phyloP scores from a whole-genome alignment of 2,329 filamentous ascomycete genomes.

The Arthrobotrys megalospora region DNA sequence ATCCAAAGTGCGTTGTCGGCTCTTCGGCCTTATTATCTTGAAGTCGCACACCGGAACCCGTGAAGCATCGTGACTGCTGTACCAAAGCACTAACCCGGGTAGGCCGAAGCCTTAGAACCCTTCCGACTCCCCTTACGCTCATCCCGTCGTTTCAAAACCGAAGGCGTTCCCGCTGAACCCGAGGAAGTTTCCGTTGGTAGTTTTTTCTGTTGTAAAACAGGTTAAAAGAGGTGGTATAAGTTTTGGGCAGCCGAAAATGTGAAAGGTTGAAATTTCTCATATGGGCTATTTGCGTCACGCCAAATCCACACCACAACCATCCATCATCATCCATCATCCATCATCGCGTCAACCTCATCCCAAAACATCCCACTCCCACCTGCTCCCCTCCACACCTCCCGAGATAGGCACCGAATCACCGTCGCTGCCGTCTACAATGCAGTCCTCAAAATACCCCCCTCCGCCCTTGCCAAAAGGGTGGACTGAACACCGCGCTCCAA shows the following conservation, averaged over 20 bases:
- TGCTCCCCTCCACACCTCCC: background rate
- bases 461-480: constrained; percentile 82
- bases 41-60: constrained; percentile 29
- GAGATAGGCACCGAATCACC: constrained; percentile 10
- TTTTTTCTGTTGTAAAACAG: constrained; percentile 5
- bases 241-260: constrained; percentile 17
- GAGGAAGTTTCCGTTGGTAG: constrained; percentile 3
- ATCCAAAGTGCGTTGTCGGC: constrained; percentile 85
- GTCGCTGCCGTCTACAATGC: constrained; percentile 5
- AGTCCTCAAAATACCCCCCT: constrained; percentile 42
- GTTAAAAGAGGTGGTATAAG: background rate
- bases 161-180: constrained; percentile 10
- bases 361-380: background rate
- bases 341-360: constrained; percentile 31
- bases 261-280: constrained; percentile 48
- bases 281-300: constrained; percentile 47
- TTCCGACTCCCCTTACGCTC: constrained; percentile 46
- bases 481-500: constrained; percentile 93
- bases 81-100: constrained; percentile 18
- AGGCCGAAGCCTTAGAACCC: constrained; percentile 39
- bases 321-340: constrained; percentile 21
- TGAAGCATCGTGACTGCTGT: constrained; percentile 46
- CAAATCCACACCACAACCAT: constrained; percentile 53
- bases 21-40: constrained; percentile 49
- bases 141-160: constrained; percentile 44